These are phyloP conservation scores for Fagus sylvatica DNA, from an alignment of 306 rosid species.

Conservation along the genomic window DNA sequence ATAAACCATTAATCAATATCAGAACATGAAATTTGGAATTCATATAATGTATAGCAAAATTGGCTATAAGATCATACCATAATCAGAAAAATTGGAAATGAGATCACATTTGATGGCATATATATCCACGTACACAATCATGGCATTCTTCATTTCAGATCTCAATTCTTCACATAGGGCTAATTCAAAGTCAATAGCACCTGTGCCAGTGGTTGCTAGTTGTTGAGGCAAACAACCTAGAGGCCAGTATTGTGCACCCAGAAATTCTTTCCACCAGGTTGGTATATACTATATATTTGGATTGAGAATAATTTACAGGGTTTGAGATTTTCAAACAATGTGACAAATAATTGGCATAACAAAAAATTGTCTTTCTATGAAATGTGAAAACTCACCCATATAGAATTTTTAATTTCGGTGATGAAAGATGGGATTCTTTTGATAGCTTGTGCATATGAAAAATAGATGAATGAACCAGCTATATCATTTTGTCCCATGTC, in stretches of 20 bases:
- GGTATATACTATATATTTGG: constrained; percentile 2
- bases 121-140: constrained; percentile 24
- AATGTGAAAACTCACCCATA: neutral
- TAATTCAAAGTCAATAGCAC: constrained; percentile 13
- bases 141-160: constrained; percentile 25
- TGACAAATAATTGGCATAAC: neutral
- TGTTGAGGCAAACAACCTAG: constrained; percentile 33
- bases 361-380: neutral
- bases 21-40: neutral
- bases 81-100: constrained; percentile 7
- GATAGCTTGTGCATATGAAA: neutral
- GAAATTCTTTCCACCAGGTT: constrained; percentile 26
- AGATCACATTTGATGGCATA: constrained; percentile 33
- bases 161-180: constrained; percentile 25
- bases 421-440: neutral
- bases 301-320: too few species aligned
- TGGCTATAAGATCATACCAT: constrained; percentile 7
- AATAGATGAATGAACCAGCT: neutral
- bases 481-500: constrained; percentile 5
- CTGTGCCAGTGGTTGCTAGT: constrained; percentile 10
- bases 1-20: neutral
- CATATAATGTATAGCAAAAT: neutral
- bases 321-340: neutral
- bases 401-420: neutral
- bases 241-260: constrained; percentile 38